Evolutionary conservation across 2,329 filamentous ascomycete species (phyloP).

Genomic region (Intubia oerlemansii): DNA sequence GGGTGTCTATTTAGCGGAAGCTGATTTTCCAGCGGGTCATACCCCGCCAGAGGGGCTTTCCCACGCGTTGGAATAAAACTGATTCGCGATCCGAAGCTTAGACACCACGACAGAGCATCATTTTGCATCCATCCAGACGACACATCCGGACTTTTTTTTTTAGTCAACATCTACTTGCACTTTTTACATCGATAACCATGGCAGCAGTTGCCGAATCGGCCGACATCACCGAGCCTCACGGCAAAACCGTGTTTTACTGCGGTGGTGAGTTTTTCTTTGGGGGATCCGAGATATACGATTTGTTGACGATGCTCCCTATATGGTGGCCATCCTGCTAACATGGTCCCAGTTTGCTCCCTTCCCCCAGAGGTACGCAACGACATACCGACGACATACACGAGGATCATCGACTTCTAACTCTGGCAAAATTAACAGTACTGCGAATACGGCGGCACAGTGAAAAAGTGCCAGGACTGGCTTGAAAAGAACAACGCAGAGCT

Average conservation of each 20-base stretch:
- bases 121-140: too few relatives aligned
- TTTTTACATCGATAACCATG: conserved; percentile 4
- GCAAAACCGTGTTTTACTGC: conserved; percentile 32
- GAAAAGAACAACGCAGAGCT: conserved; percentile 50
- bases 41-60: too few relatives aligned
- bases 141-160: too few relatives aligned
- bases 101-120: too few relatives aligned
- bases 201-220: conserved; percentile 33
- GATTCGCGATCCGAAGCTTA: too few relatives aligned
- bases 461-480: conserved; percentile 96
- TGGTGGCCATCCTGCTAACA: neutral
- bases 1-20: too few relatives aligned
- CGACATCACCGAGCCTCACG: conserved; percentile 25
- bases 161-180: too few relatives aligned
- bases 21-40: too few relatives aligned
- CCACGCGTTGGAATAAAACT: too few relatives aligned
- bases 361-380: conserved; percentile 47
- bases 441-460: conserved; percentile 90
- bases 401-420: neutral
- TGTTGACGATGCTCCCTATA: neutral
- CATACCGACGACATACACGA: too few relatives aligned
- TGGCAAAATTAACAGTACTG: conserved; percentile 48
- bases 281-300: too few relatives aligned
- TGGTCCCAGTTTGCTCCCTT: conserved; percentile 34
- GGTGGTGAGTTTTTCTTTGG: conserved; percentile 20